These are phyloP conservation scores for Tetrapisispora pingtungensis DNA, from an alignment of 805 yeast genomes.

Conservation along the genomic window DNA sequence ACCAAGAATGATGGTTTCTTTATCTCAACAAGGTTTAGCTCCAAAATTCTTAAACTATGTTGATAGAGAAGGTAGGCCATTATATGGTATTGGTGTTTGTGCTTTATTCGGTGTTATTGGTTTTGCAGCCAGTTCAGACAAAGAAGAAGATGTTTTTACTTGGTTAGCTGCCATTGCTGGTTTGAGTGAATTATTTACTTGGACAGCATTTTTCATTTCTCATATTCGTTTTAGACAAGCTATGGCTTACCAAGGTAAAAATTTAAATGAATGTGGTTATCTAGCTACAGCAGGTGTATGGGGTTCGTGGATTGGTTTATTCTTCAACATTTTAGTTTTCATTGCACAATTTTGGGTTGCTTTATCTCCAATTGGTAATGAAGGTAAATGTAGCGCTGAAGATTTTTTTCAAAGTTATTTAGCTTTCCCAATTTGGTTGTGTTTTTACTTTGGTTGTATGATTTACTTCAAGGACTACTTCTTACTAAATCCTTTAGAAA, in stretches of 20 bases:
- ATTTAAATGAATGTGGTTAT: conserved; percentile 40
- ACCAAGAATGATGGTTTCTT: conserved; percentile 58
- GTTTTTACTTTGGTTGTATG: conserved; percentile 43
- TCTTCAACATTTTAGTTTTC: conserved; percentile 41
- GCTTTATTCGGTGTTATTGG: conserved; percentile 48
- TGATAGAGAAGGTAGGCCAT: conserved; percentile 52
- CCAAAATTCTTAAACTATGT: conserved; percentile 45
- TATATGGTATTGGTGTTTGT: conserved; percentile 42
- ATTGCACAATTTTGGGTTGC: conserved; percentile 59
- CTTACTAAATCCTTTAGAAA: conserved; percentile 28
- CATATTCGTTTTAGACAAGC: conserved; percentile 50
- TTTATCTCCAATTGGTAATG: conserved; percentile 41
- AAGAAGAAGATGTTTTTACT: conserved; percentile 44
- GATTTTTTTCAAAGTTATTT: conserved; percentile 46
- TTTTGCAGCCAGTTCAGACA: conserved; percentile 47
- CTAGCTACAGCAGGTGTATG: conserved; percentile 37
- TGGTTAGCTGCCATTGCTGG: conserved; percentile 56
- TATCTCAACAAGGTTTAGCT: conserved; percentile 66
- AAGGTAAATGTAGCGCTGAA: conserved; percentile 28
- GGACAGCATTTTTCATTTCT: conserved; percentile 45
- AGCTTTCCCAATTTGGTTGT: conserved; percentile 38
- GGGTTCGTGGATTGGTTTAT: conserved; percentile 42
- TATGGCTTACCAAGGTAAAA: conserved; percentile 40
- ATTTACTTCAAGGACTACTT: conserved; percentile 32
- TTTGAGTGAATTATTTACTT: conserved; percentile 49